Conservation (phyloP, 176 grass and related monocot species). For the Cocos nucifera region DNA sequence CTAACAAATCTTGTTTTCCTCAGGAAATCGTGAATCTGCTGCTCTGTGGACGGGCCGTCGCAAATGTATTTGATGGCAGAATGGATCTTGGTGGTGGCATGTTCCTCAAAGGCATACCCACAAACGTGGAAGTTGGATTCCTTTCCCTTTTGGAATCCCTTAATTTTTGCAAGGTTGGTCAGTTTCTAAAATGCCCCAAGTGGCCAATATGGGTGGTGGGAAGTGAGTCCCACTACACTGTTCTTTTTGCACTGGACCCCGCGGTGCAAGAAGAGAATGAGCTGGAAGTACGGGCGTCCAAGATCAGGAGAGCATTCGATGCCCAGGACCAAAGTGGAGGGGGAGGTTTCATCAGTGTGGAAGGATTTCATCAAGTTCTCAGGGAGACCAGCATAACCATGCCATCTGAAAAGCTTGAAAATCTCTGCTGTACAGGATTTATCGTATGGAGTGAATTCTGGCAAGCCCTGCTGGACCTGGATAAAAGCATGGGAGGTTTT, state of each 20-base stretch:
- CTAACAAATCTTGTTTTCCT: slow-evolving; percentile 2
- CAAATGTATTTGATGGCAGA: slow-evolving; percentile 98
- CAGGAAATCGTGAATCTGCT: slow-evolving; percentile 99
- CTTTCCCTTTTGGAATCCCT: slow-evolving; percentile 91
- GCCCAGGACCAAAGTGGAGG: slow-evolving; percentile 89
- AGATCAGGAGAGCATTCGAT: slow-evolving; percentile 85
- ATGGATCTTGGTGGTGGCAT: slow-evolving; percentile 97
- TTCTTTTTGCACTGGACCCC: slow-evolving; percentile 77
- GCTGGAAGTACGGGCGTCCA: slow-evolving; percentile 75
- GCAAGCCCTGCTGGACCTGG: slow-evolving; percentile 76
- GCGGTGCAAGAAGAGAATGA: slow-evolving; percentile 92
- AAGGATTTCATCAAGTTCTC: slow-evolving; percentile 80
- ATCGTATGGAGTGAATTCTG: slow-evolving; percentile 99
- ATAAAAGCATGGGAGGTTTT: slow-evolving; percentile 74
- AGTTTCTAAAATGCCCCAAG: slow-evolving; percentile 71
- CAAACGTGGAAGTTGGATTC: slow-evolving; percentile 77
- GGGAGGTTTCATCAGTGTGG: slow-evolving; percentile 72
- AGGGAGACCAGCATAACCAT: slow-evolving; percentile 60
- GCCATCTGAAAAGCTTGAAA: slow-evolving; percentile 63
- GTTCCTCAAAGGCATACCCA: slow-evolving; percentile 90
- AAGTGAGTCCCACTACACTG: slow-evolving; percentile 96
- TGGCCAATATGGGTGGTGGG: slow-evolving; percentile 99
- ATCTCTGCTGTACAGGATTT: slow-evolving; percentile 62
- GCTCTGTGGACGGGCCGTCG: slow-evolving; percentile 90
- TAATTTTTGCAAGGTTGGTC: slow-evolving; percentile 96